These are phyloP conservation scores for Metschnikowia proteae DNA, from an alignment of 805 yeast species.

Conservation along the genomic window DNA sequence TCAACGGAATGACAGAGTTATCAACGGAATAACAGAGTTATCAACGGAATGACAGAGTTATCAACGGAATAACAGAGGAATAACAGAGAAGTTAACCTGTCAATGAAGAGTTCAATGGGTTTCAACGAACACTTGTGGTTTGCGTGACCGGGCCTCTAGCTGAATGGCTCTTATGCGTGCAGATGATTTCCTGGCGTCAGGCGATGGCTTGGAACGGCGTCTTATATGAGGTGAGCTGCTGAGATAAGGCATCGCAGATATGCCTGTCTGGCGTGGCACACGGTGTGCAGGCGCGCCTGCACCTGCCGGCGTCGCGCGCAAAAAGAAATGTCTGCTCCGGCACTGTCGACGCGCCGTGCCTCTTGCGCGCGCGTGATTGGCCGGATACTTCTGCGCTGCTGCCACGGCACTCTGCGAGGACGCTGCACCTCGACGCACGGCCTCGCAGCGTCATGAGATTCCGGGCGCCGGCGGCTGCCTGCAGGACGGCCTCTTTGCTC, in stretches of 20 bases:
- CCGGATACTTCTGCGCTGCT: neutral
- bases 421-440: neutral
- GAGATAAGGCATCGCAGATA: constrained; percentile 2
- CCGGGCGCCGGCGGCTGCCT: neutral
- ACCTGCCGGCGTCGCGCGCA: neutral
- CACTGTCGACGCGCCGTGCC: neutral
- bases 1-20: no score
- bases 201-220: neutral
- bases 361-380: neutral
- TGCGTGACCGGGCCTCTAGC: neutral
- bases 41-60: no score
- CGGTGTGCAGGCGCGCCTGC: neutral
- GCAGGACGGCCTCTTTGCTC: no score
- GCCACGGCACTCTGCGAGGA: neutral
- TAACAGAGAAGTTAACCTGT: no score
- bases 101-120: no score
- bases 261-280: neutral
- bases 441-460: neutral
- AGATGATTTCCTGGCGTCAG: no score
- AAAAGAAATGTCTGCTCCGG: neutral
- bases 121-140: neutral
- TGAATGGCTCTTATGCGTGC: no score
- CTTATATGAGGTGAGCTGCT: neutral
- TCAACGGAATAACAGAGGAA: no score
- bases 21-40: no score